Evolutionary conservation across 441 rosid species (phyloP).

Genomic region (Macaranga tanarius): DNA sequence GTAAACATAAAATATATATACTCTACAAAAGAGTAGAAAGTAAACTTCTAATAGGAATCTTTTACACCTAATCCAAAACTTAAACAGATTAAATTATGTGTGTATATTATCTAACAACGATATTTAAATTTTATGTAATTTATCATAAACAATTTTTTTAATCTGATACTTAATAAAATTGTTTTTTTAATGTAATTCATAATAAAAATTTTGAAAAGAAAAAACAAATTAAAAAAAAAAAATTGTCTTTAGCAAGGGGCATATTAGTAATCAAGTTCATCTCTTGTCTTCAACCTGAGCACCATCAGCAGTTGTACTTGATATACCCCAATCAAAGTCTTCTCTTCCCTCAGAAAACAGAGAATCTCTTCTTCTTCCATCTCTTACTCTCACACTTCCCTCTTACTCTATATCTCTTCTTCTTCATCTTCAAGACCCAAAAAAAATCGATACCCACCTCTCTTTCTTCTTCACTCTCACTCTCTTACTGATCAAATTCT

Average conservation of each 20-base stretch:
- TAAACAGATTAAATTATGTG: too few species aligned
- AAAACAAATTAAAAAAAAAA: background rate
- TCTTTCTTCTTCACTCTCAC: background rate
- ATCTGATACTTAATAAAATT: too few species aligned
- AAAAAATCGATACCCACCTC: background rate
- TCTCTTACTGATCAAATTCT: background rate
- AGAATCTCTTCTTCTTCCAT: background rate
- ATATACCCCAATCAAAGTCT: slow-evolving; percentile 16
- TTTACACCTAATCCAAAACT: too few species aligned
- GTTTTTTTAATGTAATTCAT: background rate
- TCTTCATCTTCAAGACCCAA: background rate
- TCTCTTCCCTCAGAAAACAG: background rate
- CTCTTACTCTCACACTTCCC: background rate
- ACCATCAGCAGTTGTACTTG: slow-evolving; percentile 18
- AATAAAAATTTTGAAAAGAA: background rate
- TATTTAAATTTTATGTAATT: too few species aligned
- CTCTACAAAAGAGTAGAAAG: too few species aligned
- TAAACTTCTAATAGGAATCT: too few species aligned
- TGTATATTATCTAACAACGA: too few species aligned
- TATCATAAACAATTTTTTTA: too few species aligned
- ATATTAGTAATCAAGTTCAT: slow-evolving; percentile 17
- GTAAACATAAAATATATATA: too few species aligned
- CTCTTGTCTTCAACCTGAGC: background rate
- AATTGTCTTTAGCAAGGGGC: slow-evolving; percentile 14
- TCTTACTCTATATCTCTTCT: background rate